Evolutionary conservation across 208 protist species (phyloP).

Genomic region (Trypanosoma theileri): DNA sequence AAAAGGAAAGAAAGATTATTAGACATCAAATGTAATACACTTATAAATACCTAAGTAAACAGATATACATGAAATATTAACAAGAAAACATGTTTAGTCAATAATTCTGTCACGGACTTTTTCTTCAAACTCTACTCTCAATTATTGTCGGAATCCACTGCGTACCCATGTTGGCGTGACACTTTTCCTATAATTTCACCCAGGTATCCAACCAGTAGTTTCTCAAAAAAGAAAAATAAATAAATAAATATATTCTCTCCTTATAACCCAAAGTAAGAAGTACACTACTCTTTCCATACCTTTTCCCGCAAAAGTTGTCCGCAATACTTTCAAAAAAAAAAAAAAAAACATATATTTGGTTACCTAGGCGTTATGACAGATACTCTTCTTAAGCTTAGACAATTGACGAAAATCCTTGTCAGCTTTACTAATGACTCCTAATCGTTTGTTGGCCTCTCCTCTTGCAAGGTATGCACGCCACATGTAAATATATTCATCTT

Average conservation of each 20-base stretch:
- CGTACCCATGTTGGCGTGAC: neutral
- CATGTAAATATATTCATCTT: slow-evolving; percentile 89
- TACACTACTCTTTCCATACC: neutral
- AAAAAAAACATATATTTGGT: slow-evolving; percentile 4
- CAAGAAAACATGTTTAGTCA: too few relatives aligned
- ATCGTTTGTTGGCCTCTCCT: slow-evolving; percentile 69
- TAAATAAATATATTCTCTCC: slow-evolving; percentile 3
- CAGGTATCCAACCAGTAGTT: neutral
- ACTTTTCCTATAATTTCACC: neutral
- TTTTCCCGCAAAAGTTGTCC: neutral
- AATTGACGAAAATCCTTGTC: slow-evolving; percentile 84
- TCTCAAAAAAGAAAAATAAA: slow-evolving; percentile 22
- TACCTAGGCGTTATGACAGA: slow-evolving; percentile 44
- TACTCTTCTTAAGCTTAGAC: slow-evolving; percentile 59
- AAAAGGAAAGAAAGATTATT: neutral
- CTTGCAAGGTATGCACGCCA: slow-evolving; percentile 82
- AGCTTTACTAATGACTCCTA: slow-evolving; percentile 76
- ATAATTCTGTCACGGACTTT: too few relatives aligned
- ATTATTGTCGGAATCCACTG: neutral
- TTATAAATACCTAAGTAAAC: too few relatives aligned
- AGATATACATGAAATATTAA: too few relatives aligned
- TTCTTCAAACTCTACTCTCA: neutral
- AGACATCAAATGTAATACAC: too few relatives aligned
- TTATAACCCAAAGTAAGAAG: slow-evolving; percentile 1
- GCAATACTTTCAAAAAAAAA: neutral